Base-by-base conservation (phyloP, 306 rosid species). In the Quercus mongolica region DNA sequence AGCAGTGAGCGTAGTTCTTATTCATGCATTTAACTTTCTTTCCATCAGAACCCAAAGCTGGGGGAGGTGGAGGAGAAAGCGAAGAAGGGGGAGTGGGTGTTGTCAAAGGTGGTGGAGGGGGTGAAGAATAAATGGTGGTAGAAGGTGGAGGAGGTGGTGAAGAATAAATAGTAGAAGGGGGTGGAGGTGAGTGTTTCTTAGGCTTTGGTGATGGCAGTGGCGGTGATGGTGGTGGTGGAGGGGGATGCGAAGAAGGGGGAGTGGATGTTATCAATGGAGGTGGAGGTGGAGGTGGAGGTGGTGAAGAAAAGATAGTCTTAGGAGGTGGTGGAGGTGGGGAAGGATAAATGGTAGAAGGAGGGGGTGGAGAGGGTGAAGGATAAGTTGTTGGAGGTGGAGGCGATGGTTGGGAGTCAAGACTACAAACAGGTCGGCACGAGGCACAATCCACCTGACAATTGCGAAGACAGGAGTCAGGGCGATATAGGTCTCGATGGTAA, bases 381-480 rank as follows among this genome's bases (percentile, higher is more conserved):
- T 71, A 46, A 0, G 77, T 82, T 0, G 86, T 83, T 0, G 87
- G 80, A 0, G 75, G 83, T 0, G 87, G 77, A 0, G 74, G 82
- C 0, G 79, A 73, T 13, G 12, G 75, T 0, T 38, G 46, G 74
- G 82, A 0, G 79, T 73, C 9, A 10, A 38, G 46, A 38, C 46
- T 58, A 17, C 90, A 86, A 1, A 78, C 80, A 3, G 90, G 52
- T 72, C 72, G 44, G 25, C 90, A 86, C 1, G 69, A 25, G 20
- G 63, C 46, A 56, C 90, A 83, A 46, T 86, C 79, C 12, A 81
- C 82, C 11, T 71, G 62, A 68, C 90, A 81, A 28, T 71, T 73
- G 4, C 82, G 82, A 30, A 23, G 86, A 62, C 90, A 87, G 3
- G 74, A 30, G 13, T n/a, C 14, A 0, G 88, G 90, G 59, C 90